Conservation (phyloP, 495 filamentous ascomycete genomes). For the Hypoxylon cercidicola region DNA sequence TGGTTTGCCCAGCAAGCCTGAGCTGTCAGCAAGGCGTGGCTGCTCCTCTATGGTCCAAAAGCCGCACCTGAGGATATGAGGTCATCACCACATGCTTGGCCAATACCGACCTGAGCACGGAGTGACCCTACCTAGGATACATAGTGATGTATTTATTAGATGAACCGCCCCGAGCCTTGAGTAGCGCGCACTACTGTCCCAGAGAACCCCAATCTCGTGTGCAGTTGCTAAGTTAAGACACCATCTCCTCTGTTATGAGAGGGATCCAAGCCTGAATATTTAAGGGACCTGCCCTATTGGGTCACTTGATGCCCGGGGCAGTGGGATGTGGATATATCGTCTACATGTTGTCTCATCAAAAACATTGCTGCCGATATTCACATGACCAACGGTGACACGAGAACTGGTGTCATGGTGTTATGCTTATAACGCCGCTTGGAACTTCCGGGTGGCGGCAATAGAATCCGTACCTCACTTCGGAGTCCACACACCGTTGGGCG, state of each 20-base stretch:
- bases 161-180: constrained; percentile 16
- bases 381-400: constrained; percentile 25
- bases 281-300: constrained; percentile 31
- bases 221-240: background rate
- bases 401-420: constrained; percentile 5
- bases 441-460: constrained; percentile 2
- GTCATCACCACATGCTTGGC: constrained; percentile 27
- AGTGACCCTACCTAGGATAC: constrained; percentile 2
- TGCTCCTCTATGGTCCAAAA: constrained; percentile 21
- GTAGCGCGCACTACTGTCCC: constrained; percentile 7
- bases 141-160: constrained; percentile 14
- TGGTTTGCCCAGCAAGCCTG: constrained; percentile 26
- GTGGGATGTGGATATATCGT: constrained; percentile 20
- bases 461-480: background rate
- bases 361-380: constrained; percentile 22
- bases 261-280: constrained; percentile 25
- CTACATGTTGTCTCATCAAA: constrained; percentile 21
- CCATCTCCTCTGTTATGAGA: constrained; percentile 19
- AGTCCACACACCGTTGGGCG: background rate
- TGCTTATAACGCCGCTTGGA: constrained; percentile 4
- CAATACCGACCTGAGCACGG: constrained; percentile 11
- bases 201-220: constrained; percentile 2
- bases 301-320: constrained; percentile 14
- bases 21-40: constrained; percentile 38
- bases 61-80: constrained; percentile 31